Conservation (phyloP, 352 stramenopile species). For the Phytophthora pseudosyringae region DNA sequence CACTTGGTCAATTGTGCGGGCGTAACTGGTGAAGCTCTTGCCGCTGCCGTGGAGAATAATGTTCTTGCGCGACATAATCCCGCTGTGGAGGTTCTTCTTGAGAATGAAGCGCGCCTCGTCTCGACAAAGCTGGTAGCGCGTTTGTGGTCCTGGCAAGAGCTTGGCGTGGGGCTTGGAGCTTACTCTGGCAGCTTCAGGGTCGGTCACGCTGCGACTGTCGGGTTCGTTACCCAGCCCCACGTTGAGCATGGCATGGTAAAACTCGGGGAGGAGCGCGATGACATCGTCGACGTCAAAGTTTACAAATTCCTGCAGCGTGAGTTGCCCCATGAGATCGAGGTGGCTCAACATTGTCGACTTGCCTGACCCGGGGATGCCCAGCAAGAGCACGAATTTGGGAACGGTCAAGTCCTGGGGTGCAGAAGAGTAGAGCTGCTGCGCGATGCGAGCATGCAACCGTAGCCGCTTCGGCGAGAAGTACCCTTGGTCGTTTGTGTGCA, state of each 20-base stretch:
- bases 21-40: conserved; percentile 76
- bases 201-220: conserved; percentile 35
- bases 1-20: conserved; percentile 67
- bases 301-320: conserved; percentile 80
- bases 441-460: conserved; percentile 73
- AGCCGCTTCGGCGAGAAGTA: conserved; percentile 71
- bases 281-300: conserved; percentile 87
- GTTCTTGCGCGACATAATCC: conserved; percentile 81
- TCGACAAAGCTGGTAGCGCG: conserved; percentile 79
- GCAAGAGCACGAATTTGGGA: conserved; percentile 74
- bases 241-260: conserved; percentile 86
- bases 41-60: conserved; percentile 83
- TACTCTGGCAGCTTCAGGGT: conserved; percentile 15
- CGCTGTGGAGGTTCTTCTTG: conserved; percentile 79
- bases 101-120: conserved; percentile 85
- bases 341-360: conserved; percentile 84
- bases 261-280: conserved; percentile 80
- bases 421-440: conserved; percentile 70
- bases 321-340: conserved; percentile 68
- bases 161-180: conserved; percentile 21
- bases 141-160: conserved; percentile 59
- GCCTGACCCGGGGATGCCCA: conserved; percentile 69
- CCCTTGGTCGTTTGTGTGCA: conserved; percentile 64
- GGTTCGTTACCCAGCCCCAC: conserved; percentile 74
- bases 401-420: conserved; percentile 56